Evolutionary conservation across 2,329 filamentous ascomycete genomes (phyloP).

Genomic region (Shiraia bambusicola): DNA sequence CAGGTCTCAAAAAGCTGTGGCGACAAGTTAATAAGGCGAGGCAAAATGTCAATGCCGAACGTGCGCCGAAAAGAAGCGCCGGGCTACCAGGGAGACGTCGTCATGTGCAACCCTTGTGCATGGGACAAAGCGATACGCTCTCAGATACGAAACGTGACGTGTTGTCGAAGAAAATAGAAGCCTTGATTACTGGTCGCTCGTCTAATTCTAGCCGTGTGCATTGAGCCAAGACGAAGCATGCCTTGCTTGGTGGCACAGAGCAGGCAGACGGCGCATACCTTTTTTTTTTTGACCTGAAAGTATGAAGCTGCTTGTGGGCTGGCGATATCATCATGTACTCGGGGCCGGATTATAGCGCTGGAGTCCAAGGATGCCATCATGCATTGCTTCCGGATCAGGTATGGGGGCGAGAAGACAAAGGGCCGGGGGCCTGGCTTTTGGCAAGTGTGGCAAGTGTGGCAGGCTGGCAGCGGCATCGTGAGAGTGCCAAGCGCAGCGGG

Average conservation of each 20-base stretch:
- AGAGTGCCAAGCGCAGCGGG: slow-evolving; percentile 13
- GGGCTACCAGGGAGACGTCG: slow-evolving; percentile 4
- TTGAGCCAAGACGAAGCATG: slow-evolving; percentile 25
- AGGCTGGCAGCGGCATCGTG: slow-evolving; percentile 14
- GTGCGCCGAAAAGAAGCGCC: slow-evolving; percentile 2
- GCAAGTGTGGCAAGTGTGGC: slow-evolving; percentile 6
- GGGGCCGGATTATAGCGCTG: neutral
- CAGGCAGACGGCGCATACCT: slow-evolving; percentile 4
- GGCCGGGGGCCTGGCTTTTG: neutral
- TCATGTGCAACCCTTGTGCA: slow-evolving; percentile 4
- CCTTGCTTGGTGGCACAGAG: slow-evolving; percentile 14
- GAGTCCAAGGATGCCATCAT: neutral
- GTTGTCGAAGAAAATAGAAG: slow-evolving; percentile 3
- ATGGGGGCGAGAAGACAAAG: neutral
- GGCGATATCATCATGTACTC: neutral
- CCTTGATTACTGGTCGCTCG: slow-evolving; percentile 18
- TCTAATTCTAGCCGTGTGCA: slow-evolving; percentile 25
- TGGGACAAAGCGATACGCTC: slow-evolving; percentile 14
- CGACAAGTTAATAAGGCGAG: neutral
- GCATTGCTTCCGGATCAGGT: no score
- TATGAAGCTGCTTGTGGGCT: neutral
- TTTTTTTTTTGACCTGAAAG: neutral
- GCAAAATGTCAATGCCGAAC: slow-evolving; percentile 1
- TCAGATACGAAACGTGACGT: slow-evolving; percentile 1
- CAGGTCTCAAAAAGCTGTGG: no score